Evolutionary conservation across 2,329 filamentous ascomycete species (phyloP).

Genomic region (Scedosporium dehoogii): DNA sequence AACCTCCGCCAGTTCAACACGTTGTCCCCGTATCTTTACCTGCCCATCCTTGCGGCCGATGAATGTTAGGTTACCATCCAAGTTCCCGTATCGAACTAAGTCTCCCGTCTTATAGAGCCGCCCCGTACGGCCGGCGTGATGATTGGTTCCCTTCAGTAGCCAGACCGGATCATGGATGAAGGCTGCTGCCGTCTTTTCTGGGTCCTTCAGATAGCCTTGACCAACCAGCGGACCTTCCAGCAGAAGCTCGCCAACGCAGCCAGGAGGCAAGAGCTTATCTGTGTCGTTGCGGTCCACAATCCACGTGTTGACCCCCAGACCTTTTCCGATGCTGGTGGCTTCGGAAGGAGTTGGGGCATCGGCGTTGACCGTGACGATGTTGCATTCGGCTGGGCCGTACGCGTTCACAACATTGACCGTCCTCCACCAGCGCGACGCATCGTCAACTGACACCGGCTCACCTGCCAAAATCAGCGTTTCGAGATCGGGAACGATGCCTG

Average conservation of each 20-base stretch:
- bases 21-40: slow-evolving; percentile 56
- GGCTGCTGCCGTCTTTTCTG: slow-evolving; percentile 43
- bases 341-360: too few relatives aligned
- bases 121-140: slow-evolving; percentile 25
- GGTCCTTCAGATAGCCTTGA: slow-evolving; percentile 17
- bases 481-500: slow-evolving; percentile 33
- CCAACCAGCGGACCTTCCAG: too few relatives aligned
- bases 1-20: slow-evolving; percentile 51
- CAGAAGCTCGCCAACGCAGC: too few relatives aligned
- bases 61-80: slow-evolving; percentile 43
- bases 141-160: slow-evolving; percentile 29
- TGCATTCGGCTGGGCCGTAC: too few relatives aligned
- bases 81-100: slow-evolving; percentile 28
- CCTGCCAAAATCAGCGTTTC: slow-evolving; percentile 38
- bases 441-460: slow-evolving; percentile 40
- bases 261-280: too few relatives aligned
- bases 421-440: slow-evolving; percentile 30
- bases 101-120: slow-evolving; percentile 39
- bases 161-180: slow-evolving; percentile 49
- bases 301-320: too few relatives aligned
- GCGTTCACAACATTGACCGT: too few relatives aligned
- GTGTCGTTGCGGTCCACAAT: too few relatives aligned
- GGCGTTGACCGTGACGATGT: too few relatives aligned
- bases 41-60: slow-evolving; percentile 56
- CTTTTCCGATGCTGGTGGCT: too few relatives aligned